Percentiles rank a stretch among this genome's conserved stretches.
These are phyloP conservation scores for Hypoxylon trugodes DNA, from an alignment of 495 filamentous ascomycete genomes.

Conservation along the genomic window DNA sequence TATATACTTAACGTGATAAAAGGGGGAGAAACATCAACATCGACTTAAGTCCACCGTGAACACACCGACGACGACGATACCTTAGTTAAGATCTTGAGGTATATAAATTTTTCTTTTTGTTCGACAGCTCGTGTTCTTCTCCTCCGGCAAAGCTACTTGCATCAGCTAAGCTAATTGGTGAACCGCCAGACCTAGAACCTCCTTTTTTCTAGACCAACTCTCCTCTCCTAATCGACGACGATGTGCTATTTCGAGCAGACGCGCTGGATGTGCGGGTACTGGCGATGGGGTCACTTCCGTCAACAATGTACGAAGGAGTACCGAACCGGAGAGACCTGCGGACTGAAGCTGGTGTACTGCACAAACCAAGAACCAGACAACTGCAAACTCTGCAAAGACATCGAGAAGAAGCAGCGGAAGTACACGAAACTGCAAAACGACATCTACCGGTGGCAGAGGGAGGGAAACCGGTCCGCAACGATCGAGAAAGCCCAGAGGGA, in stretches of 20 bases:
- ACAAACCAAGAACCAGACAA: conserved; percentile 65
- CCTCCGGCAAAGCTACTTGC: conserved; percentile 11
- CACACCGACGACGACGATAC: conserved; percentile 10
- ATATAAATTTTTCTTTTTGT: conserved; percentile 18
- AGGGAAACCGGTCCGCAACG: conserved; percentile 77
- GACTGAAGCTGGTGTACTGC: conserved; percentile 87
- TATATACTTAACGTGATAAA: conserved; percentile 4
- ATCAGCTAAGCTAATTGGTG: conserved; percentile 33
- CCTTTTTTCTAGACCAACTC: conserved; percentile 14
- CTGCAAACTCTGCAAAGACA: conserved; percentile 90
- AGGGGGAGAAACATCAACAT: conserved; percentile 1
- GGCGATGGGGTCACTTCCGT: conserved; percentile 94
- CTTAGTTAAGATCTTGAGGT: conserved; percentile 23
- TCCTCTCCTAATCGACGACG: conserved; percentile 26
- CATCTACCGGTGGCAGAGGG: conserved; percentile 80
- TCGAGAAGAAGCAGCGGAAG: conserved; percentile 85
- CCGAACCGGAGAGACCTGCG: conserved; percentile 97
- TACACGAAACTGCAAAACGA: conserved; percentile 77
- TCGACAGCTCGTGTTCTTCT: conserved; percentile 16
- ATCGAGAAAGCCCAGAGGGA: conserved; percentile 78
- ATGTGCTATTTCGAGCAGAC: conserved; percentile 75
- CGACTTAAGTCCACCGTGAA: conserved; percentile 15
- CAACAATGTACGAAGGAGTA: conserved; percentile 96
- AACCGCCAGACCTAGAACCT: conserved; percentile 9
- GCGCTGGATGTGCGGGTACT: conserved; percentile 80